Percentiles rank a stretch among this genome's conserved stretches.
These are phyloP conservation scores for Crotalaria pallida DNA, from an alignment of 306 rosid genomes.

Conservation along the genomic window DNA sequence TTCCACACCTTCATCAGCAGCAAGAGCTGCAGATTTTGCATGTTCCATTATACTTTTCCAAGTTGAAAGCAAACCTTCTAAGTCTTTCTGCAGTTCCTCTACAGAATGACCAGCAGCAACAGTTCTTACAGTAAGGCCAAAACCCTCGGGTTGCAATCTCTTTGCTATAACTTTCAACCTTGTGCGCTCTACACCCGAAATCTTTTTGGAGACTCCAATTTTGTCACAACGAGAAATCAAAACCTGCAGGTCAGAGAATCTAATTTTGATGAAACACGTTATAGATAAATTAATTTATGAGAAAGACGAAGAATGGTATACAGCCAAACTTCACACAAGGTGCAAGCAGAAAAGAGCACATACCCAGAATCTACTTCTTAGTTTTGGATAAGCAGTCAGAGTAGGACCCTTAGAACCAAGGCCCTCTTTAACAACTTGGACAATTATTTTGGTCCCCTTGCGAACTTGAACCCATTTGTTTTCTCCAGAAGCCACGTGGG, in stretches of 20 bases:
- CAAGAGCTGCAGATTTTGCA: slow-evolving; percentile 91
- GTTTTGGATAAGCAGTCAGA: slow-evolving; percentile 75
- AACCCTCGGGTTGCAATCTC: slow-evolving; percentile 90
- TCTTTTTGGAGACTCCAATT: slow-evolving; percentile 85
- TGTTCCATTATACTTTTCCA: slow-evolving; percentile 85
- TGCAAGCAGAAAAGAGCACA: slow-evolving; percentile 16
- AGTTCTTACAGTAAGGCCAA: slow-evolving; percentile 92
- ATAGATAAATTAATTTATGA: slow-evolving; percentile 1
- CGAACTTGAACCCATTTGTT: slow-evolving; percentile 75
- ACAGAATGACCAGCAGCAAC: slow-evolving; percentile 91
- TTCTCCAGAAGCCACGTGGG: slow-evolving; percentile 26
- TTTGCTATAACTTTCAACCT: slow-evolving; percentile 88
- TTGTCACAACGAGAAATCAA: slow-evolving; percentile 59
- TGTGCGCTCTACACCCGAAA: slow-evolving; percentile 76
- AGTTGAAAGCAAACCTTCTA: slow-evolving; percentile 73
- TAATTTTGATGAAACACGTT: slow-evolving; percentile 23
- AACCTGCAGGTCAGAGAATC: slow-evolving; percentile 55
- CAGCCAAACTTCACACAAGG: background rate
- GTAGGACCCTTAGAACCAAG: slow-evolving; percentile 90
- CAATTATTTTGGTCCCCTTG: slow-evolving; percentile 85
- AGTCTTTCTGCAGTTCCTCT: slow-evolving; percentile 87
- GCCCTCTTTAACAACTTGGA: slow-evolving; percentile 96
- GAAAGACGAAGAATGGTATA: slow-evolving; percentile 10
- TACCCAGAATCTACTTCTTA: slow-evolving; percentile 99
- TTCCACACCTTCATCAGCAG: slow-evolving; percentile 96